Base-by-base conservation (phyloP, 2,329 filamentous ascomycete genomes). In the Aureobasidium sp. region DNA sequence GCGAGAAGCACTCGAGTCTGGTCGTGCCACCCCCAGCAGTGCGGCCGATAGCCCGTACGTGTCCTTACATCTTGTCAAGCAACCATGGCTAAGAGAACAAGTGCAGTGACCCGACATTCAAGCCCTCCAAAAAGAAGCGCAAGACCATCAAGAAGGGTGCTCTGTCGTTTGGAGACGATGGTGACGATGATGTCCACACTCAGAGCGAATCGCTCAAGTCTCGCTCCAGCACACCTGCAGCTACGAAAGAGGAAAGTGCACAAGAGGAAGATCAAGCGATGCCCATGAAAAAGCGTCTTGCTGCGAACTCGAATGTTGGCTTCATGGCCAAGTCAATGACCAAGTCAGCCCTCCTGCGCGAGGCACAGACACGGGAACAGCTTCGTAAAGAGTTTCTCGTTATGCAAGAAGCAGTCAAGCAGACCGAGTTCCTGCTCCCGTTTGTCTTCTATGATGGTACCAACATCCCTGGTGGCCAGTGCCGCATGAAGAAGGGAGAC, bases 381-480 rank as follows among this genome's bases (percentile, higher is more conserved):
- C 77, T 93, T 55, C 83, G 89, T 10, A 89, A 87, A 65, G 87
- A 97, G 71, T 99, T 96, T 69, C 73, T 96, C 50, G 79, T 79
- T 10, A 83, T 93, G 63, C 94, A 97, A 72, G 90, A 95, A 65
- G 85, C 87, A 0, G 89, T 97, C 67, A 96, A 95, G 76, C 85
- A 85, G 24, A 92, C 92, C 9, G 92, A 97, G 71, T 89, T 99
- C 61, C 82, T 89, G 17, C 87, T 99, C 36, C 94, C 94, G 0
- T 99, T 97, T 74, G 90, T 97, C 3, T 97, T 97, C 72, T 97
- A 97, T 76, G 93, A 97, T 68, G 94, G 94, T 17, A 90, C 90
- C 26, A 93, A 95, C 72, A 88, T 89, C 12, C 89, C 92, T 0
- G 91, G 92, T 17, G 92, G 93, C 1, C 83, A 83, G 15, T 92